Evolutionary conservation across 116 monocot genomes (phyloP).

Genomic region (Dioscorea cayenensis): DNA sequence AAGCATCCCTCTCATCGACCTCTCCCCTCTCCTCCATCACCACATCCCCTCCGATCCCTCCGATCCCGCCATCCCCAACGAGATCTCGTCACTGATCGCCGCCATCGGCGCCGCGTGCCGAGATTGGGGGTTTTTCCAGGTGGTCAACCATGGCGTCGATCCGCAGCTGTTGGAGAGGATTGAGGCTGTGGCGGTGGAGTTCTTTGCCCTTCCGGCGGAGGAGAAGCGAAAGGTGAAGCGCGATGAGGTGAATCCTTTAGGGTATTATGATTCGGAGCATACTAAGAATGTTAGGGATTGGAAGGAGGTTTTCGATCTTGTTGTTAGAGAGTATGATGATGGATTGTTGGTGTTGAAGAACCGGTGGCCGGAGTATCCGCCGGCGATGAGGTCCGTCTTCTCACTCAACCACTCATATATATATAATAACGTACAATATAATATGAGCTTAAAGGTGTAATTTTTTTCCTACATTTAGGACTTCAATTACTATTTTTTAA

Average conservation of each 20-base stretch:
- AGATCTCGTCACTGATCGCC: conserved; percentile 6
- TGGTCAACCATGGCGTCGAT: background rate
- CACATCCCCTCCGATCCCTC: background rate
- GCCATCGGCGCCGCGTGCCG: conserved; percentile 40
- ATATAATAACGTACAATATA: too few species aligned
- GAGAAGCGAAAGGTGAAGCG: conserved; percentile 42
- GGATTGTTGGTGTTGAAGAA: conserved; percentile 11
- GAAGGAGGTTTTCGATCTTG: conserved; percentile 66
- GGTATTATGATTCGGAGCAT: conserved; percentile 55
- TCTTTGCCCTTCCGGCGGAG: conserved; percentile 47
- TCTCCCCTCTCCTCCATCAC: conserved; percentile 24
- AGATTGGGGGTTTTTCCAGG: background rate
- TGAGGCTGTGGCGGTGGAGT: conserved; percentile 23
- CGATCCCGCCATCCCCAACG: conserved; percentile 4
- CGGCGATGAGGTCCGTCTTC: conserved; percentile 22
- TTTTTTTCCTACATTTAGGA: too few species aligned
- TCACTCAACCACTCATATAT: too few species aligned
- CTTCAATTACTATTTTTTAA: too few species aligned
- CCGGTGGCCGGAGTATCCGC: conserved; percentile 47
- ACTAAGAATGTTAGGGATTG: conserved; percentile 77
- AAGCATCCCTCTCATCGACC: conserved; percentile 64
- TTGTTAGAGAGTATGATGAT: conserved; percentile 8
- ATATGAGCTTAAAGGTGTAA: too few species aligned
- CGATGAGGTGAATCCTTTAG: conserved; percentile 37
- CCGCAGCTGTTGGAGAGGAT: background rate